Evolutionary conservation across 2,329 filamentous ascomycete genomes (phyloP).

Genomic region (Colletotrichum orbiculare): DNA sequence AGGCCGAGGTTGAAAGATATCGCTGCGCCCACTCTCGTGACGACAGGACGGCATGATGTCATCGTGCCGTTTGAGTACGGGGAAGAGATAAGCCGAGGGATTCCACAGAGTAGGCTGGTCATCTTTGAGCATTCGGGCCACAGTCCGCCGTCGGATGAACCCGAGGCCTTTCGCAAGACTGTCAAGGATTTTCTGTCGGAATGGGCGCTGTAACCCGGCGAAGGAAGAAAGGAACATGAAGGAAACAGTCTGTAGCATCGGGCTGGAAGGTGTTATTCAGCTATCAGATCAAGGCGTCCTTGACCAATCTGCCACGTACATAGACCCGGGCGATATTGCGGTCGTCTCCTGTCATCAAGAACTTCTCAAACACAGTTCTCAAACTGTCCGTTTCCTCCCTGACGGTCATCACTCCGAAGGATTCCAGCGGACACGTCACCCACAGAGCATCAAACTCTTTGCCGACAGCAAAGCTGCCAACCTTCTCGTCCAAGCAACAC

Average conservation of each 20-base stretch:
- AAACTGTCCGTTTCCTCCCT: constrained; percentile 61
- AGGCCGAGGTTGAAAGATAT: constrained; percentile 37
- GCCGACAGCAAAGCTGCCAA: constrained; percentile 68
- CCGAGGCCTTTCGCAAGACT: constrained; percentile 34
- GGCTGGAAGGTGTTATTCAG: too few relatives aligned
- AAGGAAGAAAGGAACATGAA: too few relatives aligned
- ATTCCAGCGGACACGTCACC: constrained; percentile 51
- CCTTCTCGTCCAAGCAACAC: constrained; percentile 61
- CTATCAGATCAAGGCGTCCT: constrained; percentile 25
- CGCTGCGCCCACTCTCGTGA: constrained; percentile 37
- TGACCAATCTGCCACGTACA: constrained; percentile 53
- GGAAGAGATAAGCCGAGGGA: constrained; percentile 36
- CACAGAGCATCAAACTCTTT: constrained; percentile 72
- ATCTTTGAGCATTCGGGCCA: constrained; percentile 41
- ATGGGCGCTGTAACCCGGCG: neutral
- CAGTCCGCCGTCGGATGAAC: constrained; percentile 39
- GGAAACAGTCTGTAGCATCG: too few relatives aligned
- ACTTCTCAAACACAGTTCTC: constrained; percentile 68
- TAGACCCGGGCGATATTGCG: constrained; percentile 68
- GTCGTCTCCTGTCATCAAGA: constrained; percentile 74
- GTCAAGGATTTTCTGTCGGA: constrained; percentile 29
- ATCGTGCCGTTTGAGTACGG: constrained; percentile 39
- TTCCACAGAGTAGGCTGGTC: constrained; percentile 37
- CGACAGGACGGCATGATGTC: constrained; percentile 39
- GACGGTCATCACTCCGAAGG: constrained; percentile 60